Percentiles rank a stretch among this genome's conserved stretches.
Evolutionary conservation across 2,329 filamentous ascomycete genomes (phyloP).

Genomic region (Ascochyta lentis): DNA sequence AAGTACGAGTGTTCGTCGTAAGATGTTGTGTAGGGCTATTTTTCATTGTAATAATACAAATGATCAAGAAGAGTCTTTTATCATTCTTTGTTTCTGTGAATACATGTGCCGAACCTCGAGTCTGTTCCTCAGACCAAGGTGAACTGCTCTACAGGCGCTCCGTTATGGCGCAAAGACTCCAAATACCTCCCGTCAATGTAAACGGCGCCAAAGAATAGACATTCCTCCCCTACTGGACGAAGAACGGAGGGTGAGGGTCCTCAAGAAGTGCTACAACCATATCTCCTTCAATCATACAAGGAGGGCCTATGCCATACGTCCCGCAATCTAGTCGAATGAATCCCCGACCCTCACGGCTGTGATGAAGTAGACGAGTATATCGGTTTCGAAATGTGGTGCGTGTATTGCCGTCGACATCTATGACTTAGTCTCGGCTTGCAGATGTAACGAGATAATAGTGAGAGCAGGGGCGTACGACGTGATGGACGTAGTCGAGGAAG

Average conservation of each 20-base stretch:
- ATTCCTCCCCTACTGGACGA: background rate
- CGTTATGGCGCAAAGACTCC: background rate
- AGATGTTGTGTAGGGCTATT: background rate
- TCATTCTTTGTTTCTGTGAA: background rate
- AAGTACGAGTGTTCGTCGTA: conserved; percentile 3
- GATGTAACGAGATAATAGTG: background rate
- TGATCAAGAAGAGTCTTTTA: background rate
- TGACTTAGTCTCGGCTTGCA: background rate
- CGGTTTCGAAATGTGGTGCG: background rate
- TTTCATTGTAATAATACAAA: background rate
- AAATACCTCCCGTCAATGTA: background rate
- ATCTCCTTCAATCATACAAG: background rate
- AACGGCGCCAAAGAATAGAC: background rate
- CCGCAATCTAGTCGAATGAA: background rate
- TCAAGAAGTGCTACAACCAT: background rate
- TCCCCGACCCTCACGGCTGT: background rate
- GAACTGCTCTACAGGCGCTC: background rate
- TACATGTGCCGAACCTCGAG: too few species aligned
- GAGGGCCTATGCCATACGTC: background rate
- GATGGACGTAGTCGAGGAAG: background rate
- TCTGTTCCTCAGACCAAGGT: background rate
- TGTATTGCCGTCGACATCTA: background rate
- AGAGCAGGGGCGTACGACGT: background rate
- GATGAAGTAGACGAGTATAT: background rate
- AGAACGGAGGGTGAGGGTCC: background rate